Evolutionary conservation across 371 early-diverging fungal genomes (phyloP).

Genomic region (Dipsacomyces acuminosporus): DNA sequence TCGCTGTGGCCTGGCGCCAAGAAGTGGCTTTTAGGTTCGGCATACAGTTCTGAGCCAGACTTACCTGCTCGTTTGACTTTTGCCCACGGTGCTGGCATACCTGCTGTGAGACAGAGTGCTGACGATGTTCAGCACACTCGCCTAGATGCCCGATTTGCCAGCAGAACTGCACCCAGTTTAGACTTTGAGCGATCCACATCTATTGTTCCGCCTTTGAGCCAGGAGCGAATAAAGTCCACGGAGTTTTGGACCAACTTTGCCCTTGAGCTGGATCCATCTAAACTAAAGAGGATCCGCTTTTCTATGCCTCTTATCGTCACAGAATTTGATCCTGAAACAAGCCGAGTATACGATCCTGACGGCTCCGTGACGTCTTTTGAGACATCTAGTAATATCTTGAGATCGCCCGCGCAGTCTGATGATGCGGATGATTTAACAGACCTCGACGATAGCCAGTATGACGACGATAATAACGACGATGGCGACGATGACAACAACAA

Average conservation of each 20-base stretch:
- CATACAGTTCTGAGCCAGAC: constrained; percentile 7
- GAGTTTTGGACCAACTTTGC: constrained; percentile 46
- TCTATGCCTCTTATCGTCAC: constrained; percentile 47
- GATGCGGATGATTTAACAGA: too few species aligned
- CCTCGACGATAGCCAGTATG: too few species aligned
- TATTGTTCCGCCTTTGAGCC: constrained; percentile 41
- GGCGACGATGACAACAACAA: background rate
- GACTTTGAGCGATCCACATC: constrained; percentile 43
- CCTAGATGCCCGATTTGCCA: too few species aligned
- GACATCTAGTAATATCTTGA: background rate
- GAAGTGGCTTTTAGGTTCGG: constrained; percentile 29
- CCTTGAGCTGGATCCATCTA: constrained; percentile 36
- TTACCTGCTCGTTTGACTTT: constrained; percentile 21
- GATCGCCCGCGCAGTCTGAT: background rate
- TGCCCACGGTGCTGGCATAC: constrained; percentile 40
- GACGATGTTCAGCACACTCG: too few species aligned
- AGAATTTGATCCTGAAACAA: constrained; percentile 37
- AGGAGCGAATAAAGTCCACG: constrained; percentile 43
- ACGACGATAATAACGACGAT: background rate
- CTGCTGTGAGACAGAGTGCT: constrained; percentile 10
- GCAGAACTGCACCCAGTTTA: constrained; percentile 36
- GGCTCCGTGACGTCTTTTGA: constrained; percentile 12
- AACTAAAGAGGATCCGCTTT: constrained; percentile 42
- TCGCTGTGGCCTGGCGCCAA: constrained; percentile 45
- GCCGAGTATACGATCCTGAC: constrained; percentile 22